A percentile compares a stretch with the other conserved stretches of the same genome.
Conservation (phyloP, 495 filamentous ascomycete genomes). For the Aspergillus nidulans region DNA sequence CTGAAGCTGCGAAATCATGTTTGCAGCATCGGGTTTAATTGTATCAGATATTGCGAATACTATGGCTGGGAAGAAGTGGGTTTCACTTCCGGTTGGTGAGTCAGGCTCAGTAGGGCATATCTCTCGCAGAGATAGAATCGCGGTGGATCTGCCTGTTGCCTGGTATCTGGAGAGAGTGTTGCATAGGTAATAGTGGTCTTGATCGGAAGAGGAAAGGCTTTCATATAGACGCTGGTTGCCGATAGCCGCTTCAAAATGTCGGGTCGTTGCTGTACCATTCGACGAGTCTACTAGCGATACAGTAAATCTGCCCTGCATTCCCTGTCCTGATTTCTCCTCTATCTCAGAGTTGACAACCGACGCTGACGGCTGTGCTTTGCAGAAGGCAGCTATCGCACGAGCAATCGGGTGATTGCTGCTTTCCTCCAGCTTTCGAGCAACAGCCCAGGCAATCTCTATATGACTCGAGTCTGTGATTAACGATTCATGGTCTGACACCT, state of each 20-base stretch:
- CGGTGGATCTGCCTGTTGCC: slow-evolving; percentile 65
- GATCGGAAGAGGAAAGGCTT: slow-evolving; percentile 23
- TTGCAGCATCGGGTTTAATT: slow-evolving; percentile 68
- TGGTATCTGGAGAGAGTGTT: slow-evolving; percentile 62
- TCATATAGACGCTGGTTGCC: slow-evolving; percentile 77
- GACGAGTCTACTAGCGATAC: slow-evolving; percentile 24
- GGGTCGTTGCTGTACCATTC: not conserved
- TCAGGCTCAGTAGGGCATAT: slow-evolving; percentile 13
- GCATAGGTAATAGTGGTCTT: slow-evolving; percentile 31
- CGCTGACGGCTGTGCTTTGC: slow-evolving; percentile 36
- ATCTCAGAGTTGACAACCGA: slow-evolving; percentile 44
- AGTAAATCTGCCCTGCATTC: slow-evolving; percentile 66
- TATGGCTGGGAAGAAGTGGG: slow-evolving; percentile 55
- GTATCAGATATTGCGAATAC: slow-evolving; percentile 69
- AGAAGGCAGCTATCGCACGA: slow-evolving; percentile 70
- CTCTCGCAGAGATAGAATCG: slow-evolving; percentile 55
- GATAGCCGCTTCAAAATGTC: slow-evolving; percentile 61
- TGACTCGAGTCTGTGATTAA: slow-evolving; percentile 38
- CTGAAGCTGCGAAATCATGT: slow-evolving; percentile 64
- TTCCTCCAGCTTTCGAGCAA: slow-evolving; percentile 68
- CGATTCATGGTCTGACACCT: slow-evolving; percentile 66
- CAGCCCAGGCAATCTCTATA: slow-evolving; percentile 39
- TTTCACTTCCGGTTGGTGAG: slow-evolving; percentile 15
- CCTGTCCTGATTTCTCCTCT: slow-evolving; percentile 76
- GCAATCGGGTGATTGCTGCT: slow-evolving; percentile 86